A percentile compares a stretch with the other conserved stretches of the same genome.
Evolutionary conservation across 2,329 filamentous ascomycete species (phyloP).

Genomic region (Elsinoe fawcettii): DNA sequence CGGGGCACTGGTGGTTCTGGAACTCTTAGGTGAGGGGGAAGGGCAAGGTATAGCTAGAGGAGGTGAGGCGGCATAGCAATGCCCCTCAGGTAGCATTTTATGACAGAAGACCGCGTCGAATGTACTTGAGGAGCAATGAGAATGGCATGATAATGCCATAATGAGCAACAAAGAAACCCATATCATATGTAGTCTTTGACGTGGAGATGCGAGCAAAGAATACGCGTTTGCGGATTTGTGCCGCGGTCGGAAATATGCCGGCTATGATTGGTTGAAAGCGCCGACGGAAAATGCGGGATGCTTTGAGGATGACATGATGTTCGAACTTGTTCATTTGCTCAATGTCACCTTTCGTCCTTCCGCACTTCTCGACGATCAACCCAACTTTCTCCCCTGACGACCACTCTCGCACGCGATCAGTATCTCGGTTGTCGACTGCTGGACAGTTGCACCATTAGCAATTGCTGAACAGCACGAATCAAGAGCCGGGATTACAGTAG

Average conservation of each 20-base stretch:
- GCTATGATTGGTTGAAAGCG: not conserved
- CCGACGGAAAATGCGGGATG: not conserved
- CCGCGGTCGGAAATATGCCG: not conserved
- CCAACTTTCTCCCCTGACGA: not conserved
- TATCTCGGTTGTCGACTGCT: not conserved
- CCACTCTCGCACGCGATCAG: not conserved
- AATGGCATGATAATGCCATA: no score
- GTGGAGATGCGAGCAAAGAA: not conserved
- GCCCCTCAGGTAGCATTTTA: no score
- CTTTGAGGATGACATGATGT: constrained; percentile 1
- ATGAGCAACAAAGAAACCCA: no score
- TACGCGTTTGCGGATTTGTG: not conserved
- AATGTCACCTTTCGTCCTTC: not conserved
- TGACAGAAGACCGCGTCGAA: no score
- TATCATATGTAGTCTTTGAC: no score
- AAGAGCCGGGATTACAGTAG: not conserved
- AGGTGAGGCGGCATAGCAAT: no score
- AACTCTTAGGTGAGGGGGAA: no score
- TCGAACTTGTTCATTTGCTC: not conserved
- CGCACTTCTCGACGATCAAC: not conserved
- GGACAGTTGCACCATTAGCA: not conserved
- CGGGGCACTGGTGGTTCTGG: no score
- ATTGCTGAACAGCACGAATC: not conserved
- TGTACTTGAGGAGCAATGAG: no score
- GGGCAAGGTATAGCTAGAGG: no score